Conservation (phyloP, 2,329 filamentous ascomycete genomes). For the Alternaria novae-zelandiae region DNA sequence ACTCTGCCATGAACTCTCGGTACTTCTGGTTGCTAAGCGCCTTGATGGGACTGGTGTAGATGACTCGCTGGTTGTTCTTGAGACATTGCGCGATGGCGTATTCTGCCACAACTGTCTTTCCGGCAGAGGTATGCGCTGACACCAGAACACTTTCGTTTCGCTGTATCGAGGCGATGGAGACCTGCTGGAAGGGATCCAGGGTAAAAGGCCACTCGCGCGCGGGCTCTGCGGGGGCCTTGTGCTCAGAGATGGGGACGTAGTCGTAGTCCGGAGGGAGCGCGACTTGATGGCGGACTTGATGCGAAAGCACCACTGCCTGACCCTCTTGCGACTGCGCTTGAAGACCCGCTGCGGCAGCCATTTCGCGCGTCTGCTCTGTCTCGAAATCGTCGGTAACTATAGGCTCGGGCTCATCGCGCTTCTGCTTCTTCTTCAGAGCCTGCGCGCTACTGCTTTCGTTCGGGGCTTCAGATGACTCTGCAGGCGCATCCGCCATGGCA, state of each 20-base stretch:
- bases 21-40: constrained; percentile 99
- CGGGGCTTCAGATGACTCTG: constrained; percentile 34
- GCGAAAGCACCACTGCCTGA: constrained; percentile 80
- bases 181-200: constrained; percentile 95
- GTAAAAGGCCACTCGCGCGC: constrained; percentile 87
- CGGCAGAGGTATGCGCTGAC: constrained; percentile 95
- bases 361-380: constrained; percentile 90
- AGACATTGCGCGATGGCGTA: constrained; percentile 98
- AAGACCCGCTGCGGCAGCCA: constrained; percentile 77
- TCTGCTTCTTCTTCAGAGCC: constrained; percentile 64
- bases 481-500: constrained; percentile 53
- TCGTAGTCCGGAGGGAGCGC: constrained; percentile 92
- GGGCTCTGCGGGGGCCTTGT: constrained; percentile 86
- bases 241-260: constrained; percentile 92
- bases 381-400: constrained; percentile 93
- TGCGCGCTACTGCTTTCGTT: constrained; percentile 44
- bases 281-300: constrained; percentile 99
- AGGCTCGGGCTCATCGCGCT: constrained; percentile 72
- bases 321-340: constrained; percentile 68
- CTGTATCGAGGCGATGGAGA: constrained; percentile 94
- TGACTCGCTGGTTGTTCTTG: constrained; percentile 96
- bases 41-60: constrained; percentile 99
- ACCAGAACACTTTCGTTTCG: constrained; percentile 95
- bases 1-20: constrained; percentile 92
- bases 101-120: constrained; percentile 97